Evolutionary conservation across 805 yeast genomes (phyloP), one percentile per base, ranked within the genome.

Genomic region (Yamadazyma takamatsuzukensis): DNA sequence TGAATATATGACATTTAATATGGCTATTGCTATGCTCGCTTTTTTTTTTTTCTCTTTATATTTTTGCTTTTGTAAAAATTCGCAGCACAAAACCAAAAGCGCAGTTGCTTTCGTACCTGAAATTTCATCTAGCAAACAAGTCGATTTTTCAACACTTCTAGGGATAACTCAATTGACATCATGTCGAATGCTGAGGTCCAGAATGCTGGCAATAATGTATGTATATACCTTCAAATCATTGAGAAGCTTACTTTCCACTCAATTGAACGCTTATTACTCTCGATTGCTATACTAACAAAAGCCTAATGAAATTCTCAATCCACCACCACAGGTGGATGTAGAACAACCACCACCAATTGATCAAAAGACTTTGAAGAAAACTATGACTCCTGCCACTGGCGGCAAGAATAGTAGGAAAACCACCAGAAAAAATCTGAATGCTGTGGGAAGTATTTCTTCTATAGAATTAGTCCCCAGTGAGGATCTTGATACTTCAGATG

Each of bases 401-500:
- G 9, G 11, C 9, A 30, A 26, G 10, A 32, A 28, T 9, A 21
- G 38, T 14, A 34, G 34, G 18, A 27, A 21, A 2, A 27, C 46
- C 4, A 30, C 39, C 2, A 30, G 27, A 12, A 25, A 29, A 4
- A 18, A 9, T 7, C 32, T 35, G 32, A 21, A 29, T 9, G 22
- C 24, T 4, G 25, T 17, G 10, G 29, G 27, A 4, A 34, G 39
- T 29, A 10, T 29, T 25, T 30, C 33, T 6, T 15, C 36, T 4
- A 25, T 34, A 12, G 37, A 33, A 11, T 33, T 42, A 46, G 49
- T 48, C 7, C 61, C 67, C 10, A 61, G 68, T 38, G 69, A 62
- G 30, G 67, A 66, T 37, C 57, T 49, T 27, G 71, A 65, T 37
- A 41, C 54, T 29, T 34, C 56, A 3, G 48, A 51, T 22, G 56